Evolutionary conservation across 495 filamentous ascomycete genomes (phyloP).

Genomic region (Aspergillus bridgeri): DNA sequence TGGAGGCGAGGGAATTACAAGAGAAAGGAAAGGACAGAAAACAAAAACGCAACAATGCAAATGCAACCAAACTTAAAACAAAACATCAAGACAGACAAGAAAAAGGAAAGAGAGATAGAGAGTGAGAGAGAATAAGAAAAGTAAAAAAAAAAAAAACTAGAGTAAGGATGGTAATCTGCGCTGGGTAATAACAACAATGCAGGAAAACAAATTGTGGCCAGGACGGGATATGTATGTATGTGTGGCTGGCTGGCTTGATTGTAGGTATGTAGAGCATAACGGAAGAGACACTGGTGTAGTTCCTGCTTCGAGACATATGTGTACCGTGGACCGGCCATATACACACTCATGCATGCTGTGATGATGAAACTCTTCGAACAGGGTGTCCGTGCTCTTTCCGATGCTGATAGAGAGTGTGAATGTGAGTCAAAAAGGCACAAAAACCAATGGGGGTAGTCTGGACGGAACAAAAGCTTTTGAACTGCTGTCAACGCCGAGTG

Average conservation of each 20-base stretch:
- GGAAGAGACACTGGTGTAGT: background rate
- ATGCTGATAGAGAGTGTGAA: background rate
- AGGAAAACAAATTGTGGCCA: conserved; percentile 4
- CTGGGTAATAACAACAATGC: background rate
- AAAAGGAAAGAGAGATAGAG: background rate
- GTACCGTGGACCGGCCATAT: conserved; percentile 27
- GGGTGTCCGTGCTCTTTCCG: background rate
- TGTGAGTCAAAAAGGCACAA: background rate
- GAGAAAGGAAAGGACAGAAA: background rate
- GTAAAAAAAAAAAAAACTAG: conserved; percentile 1
- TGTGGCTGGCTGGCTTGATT: too few species aligned
- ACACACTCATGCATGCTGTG: conserved; percentile 1
- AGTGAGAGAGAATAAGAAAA: background rate
- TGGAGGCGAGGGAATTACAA: conserved; percentile 1
- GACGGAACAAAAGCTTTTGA: conserved; percentile 12
- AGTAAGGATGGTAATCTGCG: conserved; percentile 12
- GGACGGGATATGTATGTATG: conserved; percentile 3
- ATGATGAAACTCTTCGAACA: background rate
- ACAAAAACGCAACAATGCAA: conserved; percentile 7
- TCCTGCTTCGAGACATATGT: background rate
- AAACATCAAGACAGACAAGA: background rate
- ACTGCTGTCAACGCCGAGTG: conserved; percentile 15
- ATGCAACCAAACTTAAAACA: background rate
- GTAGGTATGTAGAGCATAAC: background rate
- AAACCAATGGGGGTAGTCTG: background rate